phyloP scores from a whole-genome alignment of 2,329 filamentous ascomycete genomes.

The Colletotrichum viniferum region DNA sequence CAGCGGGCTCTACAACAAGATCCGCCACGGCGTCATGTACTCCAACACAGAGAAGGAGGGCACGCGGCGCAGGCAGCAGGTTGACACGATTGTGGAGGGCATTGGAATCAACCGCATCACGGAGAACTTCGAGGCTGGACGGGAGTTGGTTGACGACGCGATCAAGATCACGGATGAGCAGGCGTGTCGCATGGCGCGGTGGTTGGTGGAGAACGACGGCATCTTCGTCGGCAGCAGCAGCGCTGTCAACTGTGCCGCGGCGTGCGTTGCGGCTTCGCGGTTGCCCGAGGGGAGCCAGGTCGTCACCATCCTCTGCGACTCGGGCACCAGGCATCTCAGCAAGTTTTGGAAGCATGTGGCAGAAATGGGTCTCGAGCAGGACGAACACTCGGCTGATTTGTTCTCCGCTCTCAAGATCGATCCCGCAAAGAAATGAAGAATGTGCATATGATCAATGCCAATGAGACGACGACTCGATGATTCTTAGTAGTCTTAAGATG shows the following conservation, averaged over 20 bases:
- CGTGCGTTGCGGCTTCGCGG: constrained; percentile 69
- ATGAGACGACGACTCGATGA: background rate
- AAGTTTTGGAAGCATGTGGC: constrained; percentile 83
- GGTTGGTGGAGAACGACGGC: constrained; percentile 94
- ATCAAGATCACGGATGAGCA: constrained; percentile 87
- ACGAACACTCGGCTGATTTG: constrained; percentile 53
- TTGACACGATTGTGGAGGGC: constrained; percentile 95
- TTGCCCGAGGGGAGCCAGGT: constrained; percentile 68
- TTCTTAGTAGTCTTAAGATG: background rate
- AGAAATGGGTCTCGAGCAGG: constrained; percentile 68
- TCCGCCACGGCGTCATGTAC: constrained; percentile 96
- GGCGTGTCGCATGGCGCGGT: constrained; percentile 91
- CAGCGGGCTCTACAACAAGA: constrained; percentile 88
- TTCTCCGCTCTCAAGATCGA: constrained; percentile 54
- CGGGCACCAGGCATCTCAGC: constrained; percentile 80
- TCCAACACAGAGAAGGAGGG: constrained; percentile 87
- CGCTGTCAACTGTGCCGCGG: constrained; percentile 93
- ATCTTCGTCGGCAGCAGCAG: constrained; percentile 94
- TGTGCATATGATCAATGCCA: background rate
- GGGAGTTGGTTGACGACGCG: constrained; percentile 87
- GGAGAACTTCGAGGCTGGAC: constrained; percentile 86
- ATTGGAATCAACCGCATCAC: constrained; percentile 97
- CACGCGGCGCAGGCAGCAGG: constrained; percentile 85
- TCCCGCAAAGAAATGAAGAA: background rate
- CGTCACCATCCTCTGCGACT: constrained; percentile 86